Evolutionary conservation across 2,329 filamentous ascomycete species (phyloP).

Genomic region (Beauveria medogensis): DNA sequence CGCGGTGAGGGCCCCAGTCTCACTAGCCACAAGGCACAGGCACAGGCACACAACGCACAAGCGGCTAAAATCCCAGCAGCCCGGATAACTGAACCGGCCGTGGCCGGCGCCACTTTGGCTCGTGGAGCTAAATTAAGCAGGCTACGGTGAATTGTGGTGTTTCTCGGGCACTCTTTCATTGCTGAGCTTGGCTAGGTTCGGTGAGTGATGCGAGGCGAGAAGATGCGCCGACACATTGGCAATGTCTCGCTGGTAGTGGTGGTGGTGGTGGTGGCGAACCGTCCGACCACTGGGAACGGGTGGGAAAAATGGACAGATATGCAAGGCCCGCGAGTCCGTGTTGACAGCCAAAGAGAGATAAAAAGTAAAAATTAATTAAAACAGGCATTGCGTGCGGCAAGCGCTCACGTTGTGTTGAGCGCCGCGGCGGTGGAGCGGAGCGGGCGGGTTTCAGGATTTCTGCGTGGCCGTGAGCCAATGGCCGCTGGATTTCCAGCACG

Average conservation of each 20-base stretch:
- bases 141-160: neutral
- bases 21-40: neutral
- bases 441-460: neutral
- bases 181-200: neutral
- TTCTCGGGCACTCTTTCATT: neutral
- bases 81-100: neutral
- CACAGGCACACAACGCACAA: neutral
- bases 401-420: neutral
- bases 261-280: too few relatives aligned
- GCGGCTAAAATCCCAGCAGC: neutral
- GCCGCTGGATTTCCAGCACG: neutral
- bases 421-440: neutral
- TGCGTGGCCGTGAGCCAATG: constrained; percentile 2
- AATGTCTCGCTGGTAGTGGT: too few relatives aligned
- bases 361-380: too few relatives aligned
- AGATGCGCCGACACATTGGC: too few relatives aligned
- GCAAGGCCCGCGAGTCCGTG: neutral
- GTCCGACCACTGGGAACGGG: too few relatives aligned
- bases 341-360: neutral
- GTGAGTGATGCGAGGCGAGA: too few relatives aligned
- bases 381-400: neutral
- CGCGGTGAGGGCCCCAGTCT: neutral
- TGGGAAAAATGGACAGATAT: too few relatives aligned
- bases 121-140: neutral
- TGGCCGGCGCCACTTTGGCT: neutral